Base-by-base conservation (phyloP, 2,329 filamentous ascomycete species). In the Mycosphaerelloides madeirae region DNA sequence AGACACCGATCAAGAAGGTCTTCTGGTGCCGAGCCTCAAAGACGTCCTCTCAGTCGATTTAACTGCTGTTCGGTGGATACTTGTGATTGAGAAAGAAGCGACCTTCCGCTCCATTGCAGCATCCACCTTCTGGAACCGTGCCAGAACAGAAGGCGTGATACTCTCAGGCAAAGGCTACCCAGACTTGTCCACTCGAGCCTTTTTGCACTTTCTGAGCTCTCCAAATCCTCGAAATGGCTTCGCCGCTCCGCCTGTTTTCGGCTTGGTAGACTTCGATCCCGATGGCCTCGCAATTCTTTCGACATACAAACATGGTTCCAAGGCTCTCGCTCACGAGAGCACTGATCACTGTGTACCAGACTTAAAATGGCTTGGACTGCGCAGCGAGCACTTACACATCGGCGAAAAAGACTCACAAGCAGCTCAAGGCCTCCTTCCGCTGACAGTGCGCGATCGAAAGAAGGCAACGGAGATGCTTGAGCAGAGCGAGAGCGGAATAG, bases 31-130 rank as follows among this genome's bases (percentile, higher is more conserved):
- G 0, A 68, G 68, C 6, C 53, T 73, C 2, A 68, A 67, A 38
- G 71, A 74, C 0, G 69, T 83, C 11, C 65, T 72, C 0, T 60
- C 59, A 2, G 55, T 86, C 1, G 64, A 79, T 31, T 63, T 83
- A n/a, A 61, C 63, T 0, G 47, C 57, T 1, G 65, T 76, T 2
- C 68, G 69, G 42, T 89, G 83, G 84, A 68, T 90, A 33, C 67
- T 91, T 0, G 76, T 91, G 0, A 76, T 91, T 40, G 87, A 93
- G 60, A 91, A 93, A 66, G 87, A 93, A 71, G 86, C 86, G n/a
- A 84, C 82, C 0, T 91, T 89, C 56, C 79, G 81, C 6, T 82
- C 83, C 0, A 67, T 91, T 14, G 73, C 78, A 1, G 73, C 74
- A 5, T 76, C 75, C 0, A 57, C 64, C 3, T 83, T 80, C 52